Evolutionary conservation across 106 monocot genomes (phyloP).

Genomic region (Vanilla planifolia): DNA sequence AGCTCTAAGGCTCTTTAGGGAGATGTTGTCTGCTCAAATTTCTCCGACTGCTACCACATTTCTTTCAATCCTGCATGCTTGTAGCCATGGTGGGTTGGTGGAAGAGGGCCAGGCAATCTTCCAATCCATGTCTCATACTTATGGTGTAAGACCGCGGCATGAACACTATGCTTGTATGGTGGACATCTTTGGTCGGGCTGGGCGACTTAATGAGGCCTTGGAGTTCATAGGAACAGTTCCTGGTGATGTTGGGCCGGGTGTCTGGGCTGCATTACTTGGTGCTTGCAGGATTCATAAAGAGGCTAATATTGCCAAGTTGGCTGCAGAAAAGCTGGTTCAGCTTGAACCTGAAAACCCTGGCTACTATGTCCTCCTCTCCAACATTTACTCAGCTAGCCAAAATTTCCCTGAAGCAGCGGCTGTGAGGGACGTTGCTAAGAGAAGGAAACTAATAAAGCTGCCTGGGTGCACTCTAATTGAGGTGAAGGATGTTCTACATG

Average conservation of each 20-base stretch:
- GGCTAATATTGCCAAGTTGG: constrained; percentile 33
- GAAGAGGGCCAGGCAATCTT: constrained; percentile 47
- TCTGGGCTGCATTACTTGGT: constrained; percentile 75
- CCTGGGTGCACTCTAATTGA: constrained; percentile 84
- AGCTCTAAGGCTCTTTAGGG: constrained; percentile 44
- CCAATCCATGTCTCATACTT: constrained; percentile 30
- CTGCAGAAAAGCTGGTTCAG: constrained; percentile 53
- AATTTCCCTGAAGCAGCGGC: constrained; percentile 52
- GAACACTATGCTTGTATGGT: constrained; percentile 86
- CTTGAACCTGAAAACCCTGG: constrained; percentile 59
- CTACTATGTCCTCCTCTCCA: constrained; percentile 74
- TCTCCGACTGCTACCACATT: constrained; percentile 48
- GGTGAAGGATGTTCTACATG: constrained; percentile 34
- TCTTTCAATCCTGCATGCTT: constrained; percentile 65
- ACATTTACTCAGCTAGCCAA: constrained; percentile 52
- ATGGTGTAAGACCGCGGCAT: constrained; percentile 27
- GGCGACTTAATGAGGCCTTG: constrained; percentile 42
- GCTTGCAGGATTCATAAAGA: constrained; percentile 79
- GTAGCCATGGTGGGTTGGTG: constrained; percentile 76
- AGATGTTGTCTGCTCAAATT: constrained; percentile 33
- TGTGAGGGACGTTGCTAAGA: constrained; percentile 46
- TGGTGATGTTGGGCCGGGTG: constrained; percentile 33
- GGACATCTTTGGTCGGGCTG: constrained; percentile 76
- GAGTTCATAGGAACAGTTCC: constrained; percentile 46
- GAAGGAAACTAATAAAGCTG: constrained; percentile 30